Evolutionary conservation across 225 moss, liverwort and hornwort genomes (phyloP).

Genomic region (Pseudoscleropodium purum): DNA sequence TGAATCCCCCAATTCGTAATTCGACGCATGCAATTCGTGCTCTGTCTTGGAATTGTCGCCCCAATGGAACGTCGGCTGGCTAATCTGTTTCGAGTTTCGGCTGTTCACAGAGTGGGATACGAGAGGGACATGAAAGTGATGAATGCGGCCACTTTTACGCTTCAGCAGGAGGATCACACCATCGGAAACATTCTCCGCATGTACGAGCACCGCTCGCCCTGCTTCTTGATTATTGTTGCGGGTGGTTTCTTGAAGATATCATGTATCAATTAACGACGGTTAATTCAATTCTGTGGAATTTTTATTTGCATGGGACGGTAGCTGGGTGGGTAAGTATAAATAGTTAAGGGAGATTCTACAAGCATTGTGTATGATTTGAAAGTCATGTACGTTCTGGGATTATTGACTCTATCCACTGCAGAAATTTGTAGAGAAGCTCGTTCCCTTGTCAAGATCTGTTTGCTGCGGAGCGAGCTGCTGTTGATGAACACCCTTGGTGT

Average conservation of each 20-base stretch:
- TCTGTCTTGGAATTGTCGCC: not conserved
- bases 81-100: not conserved
- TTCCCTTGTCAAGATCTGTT: not conserved
- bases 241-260: not conserved
- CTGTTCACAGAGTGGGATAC: slow-evolving; percentile 52
- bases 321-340: not conserved
- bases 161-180: slow-evolving; percentile 81
- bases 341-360: not conserved
- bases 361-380: not conserved
- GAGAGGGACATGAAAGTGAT: slow-evolving; percentile 82
- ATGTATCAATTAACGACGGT: not conserved
- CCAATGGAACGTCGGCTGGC: not conserved
- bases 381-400: not conserved
- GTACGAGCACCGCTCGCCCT: slow-evolving; percentile 6
- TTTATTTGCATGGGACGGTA: not conserved
- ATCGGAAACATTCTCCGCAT: slow-evolving; percentile 81
- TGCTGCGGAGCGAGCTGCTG: not conserved
- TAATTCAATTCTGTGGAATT: not conserved
- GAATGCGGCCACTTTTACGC: slow-evolving; percentile 39
- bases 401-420: not conserved
- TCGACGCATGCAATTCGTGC: not conserved
- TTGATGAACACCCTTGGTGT: not conserved
- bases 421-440: not conserved
- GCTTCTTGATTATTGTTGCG: not conserved
- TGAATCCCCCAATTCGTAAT: not conserved